A percentile compares a stretch with the other conserved stretches of the same genome.
Conservation (phyloP, 805 yeast species). For the Candida stauntonica region DNA sequence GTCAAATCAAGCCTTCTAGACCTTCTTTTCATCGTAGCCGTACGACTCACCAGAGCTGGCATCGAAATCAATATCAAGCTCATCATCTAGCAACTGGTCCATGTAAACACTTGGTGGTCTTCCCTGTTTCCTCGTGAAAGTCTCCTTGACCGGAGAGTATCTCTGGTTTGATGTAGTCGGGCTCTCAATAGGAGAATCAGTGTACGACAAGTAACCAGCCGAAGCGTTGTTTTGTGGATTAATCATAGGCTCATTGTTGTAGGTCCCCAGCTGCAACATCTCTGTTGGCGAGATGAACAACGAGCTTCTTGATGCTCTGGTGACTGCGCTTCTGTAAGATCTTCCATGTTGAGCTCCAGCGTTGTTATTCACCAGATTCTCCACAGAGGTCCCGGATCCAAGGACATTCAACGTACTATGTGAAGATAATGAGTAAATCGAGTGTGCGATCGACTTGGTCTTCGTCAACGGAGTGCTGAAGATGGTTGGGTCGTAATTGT, state of each 20-base stretch:
- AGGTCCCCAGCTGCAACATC: constrained; percentile 27
- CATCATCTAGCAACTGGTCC: constrained; percentile 39
- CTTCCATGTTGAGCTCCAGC: constrained; percentile 25
- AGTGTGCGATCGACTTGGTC: constrained; percentile 20
- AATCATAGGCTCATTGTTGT: constrained; percentile 8
- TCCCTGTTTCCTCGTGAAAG: constrained; percentile 13
- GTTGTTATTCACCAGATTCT: constrained; percentile 11
- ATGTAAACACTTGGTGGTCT: constrained; percentile 49
- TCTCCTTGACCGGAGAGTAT: constrained; percentile 1
- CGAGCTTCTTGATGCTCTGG: constrained; percentile 34
- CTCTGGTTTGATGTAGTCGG: constrained; percentile 19
- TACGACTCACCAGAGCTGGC: constrained; percentile 3
- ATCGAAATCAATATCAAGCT: constrained; percentile 10
- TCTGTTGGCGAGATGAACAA: constrained; percentile 52
- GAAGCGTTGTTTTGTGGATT: not conserved
- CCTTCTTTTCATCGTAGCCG: constrained; percentile 16
- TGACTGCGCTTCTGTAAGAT: constrained; percentile 24
- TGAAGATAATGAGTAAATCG: constrained; percentile 30
- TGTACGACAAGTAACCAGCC: constrained; percentile 8
- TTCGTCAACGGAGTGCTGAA: constrained; percentile 16
- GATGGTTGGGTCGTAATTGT: constrained; percentile 23
- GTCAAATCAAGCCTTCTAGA: too few relatives aligned
- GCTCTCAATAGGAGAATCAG: constrained; percentile 24
- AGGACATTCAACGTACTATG: constrained; percentile 28
- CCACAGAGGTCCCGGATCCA: constrained; percentile 17